A percentile compares a stretch with the other conserved stretches of the same genome.
Evolutionary conservation across 1,284 basidiomycete genomes (phyloP).

Genomic region (Inonotus obliquus): DNA sequence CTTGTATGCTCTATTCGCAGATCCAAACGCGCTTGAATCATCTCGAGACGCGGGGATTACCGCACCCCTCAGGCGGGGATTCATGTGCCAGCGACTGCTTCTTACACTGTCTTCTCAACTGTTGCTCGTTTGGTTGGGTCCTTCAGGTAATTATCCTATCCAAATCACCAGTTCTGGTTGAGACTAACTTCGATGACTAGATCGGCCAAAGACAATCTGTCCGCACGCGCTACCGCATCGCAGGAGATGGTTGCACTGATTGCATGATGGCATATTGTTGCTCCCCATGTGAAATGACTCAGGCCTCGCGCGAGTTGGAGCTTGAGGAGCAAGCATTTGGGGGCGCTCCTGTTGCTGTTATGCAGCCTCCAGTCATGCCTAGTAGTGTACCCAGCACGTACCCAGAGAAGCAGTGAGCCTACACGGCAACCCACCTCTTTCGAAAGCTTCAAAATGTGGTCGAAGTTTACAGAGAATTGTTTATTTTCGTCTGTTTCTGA

Average conservation of each 20-base stretch:
- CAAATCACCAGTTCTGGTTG: neutral
- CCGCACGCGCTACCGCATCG: conserved; percentile 42
- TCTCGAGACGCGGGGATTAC: conserved; percentile 20
- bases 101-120: conserved; percentile 23
- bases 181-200: conserved; percentile 23
- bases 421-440: neutral
- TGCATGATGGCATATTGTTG: conserved; percentile 41
- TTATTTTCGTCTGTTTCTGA: too few relatives aligned
- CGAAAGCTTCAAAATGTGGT: neutral
- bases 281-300: conserved; percentile 43
- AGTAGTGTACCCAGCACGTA: neutral
- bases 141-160: conserved; percentile 32
- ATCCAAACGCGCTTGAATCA: conserved; percentile 23
- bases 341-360: neutral
- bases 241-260: conserved; percentile 36
- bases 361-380: neutral
- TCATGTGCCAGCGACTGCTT: conserved; percentile 21
- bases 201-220: conserved; percentile 36
- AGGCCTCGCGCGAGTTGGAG: conserved; percentile 43
- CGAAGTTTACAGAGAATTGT: too few relatives aligned
- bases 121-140: conserved; percentile 36
- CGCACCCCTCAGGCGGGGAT: conserved; percentile 22
- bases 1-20: conserved; percentile 26
- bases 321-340: conserved; percentile 36
- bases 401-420: neutral